Percentiles rank a stretch among this genome's conserved stretches.
Evolutionary conservation across 106 monocot species (phyloP).

Genomic region (Triglochin maritima): DNA sequence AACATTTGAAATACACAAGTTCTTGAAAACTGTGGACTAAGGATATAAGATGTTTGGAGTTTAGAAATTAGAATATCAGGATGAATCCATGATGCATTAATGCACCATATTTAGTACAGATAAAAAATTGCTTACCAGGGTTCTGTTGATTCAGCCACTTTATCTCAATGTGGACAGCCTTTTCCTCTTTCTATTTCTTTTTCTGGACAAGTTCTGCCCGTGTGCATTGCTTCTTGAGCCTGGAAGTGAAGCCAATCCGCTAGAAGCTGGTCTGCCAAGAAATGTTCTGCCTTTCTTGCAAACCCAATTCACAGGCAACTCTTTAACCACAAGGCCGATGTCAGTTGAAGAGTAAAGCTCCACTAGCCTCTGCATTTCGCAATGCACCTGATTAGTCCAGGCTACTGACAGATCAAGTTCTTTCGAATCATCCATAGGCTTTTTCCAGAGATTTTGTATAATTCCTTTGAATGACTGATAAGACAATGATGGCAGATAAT

Average conservation of each 20-base stretch:
- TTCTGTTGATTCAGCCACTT: neutral
- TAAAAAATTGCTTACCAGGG: no score
- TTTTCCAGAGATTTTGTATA: conserved; percentile 47
- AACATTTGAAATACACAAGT: no score
- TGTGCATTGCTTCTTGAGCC: conserved; percentile 4
- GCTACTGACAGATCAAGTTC: conserved; percentile 69
- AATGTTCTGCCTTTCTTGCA: conserved; percentile 55
- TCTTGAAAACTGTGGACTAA: no score
- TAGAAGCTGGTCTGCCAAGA: conserved; percentile 27
- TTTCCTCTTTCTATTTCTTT: conserved; percentile 47
- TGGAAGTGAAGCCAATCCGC: conserved; percentile 15
- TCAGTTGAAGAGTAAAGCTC: conserved; percentile 45
- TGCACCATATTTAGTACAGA: no score
- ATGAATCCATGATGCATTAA: no score
- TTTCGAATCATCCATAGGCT: conserved; percentile 65
- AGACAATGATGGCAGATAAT: conserved; percentile 40
- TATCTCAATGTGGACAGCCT: conserved; percentile 28
- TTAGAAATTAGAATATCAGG: no score
- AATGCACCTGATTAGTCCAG: conserved; percentile 52
- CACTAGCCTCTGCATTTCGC: conserved; percentile 40
- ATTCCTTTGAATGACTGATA: conserved; percentile 45
- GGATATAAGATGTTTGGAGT: no score
- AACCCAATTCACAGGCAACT: conserved; percentile 61
- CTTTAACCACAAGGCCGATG: conserved; percentile 40
- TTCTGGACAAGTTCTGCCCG: conserved; percentile 20